A percentile compares a stretch with the other conserved stretches of the same genome.
Conservation (phyloP, 73 alveolate genomes). For the Paramecium sonneborni region DNA sequence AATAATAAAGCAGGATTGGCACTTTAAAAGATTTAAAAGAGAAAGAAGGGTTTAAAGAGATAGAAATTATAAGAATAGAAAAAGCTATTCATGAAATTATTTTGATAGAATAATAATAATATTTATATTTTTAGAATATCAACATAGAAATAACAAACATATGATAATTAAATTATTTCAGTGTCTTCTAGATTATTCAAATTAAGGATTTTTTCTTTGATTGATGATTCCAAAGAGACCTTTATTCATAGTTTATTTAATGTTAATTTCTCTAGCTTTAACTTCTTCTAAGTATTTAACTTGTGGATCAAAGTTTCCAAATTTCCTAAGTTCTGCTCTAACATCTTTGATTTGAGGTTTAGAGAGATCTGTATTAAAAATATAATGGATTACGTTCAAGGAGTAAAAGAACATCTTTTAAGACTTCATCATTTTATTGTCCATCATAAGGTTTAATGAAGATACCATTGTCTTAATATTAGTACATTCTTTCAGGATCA, state of each 20-base stretch:
- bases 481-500: slow-evolving; percentile 71
- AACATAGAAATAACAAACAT: not conserved
- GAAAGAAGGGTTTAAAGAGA: slow-evolving; percentile 49
- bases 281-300: slow-evolving; percentile 73
- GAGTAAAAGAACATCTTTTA: slow-evolving; percentile 79
- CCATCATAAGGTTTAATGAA: slow-evolving; percentile 83
- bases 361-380: slow-evolving; percentile 14
- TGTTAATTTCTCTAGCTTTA: slow-evolving; percentile 55
- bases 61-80: not conserved
- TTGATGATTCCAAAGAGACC: not conserved
- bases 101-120: no score
- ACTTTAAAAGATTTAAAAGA: slow-evolving; percentile 2
- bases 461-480: slow-evolving; percentile 81
- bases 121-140: no score
- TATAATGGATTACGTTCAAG: slow-evolving; percentile 65
- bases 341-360: slow-evolving; percentile 71
- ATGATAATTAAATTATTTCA: not conserved
- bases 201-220: slow-evolving; percentile 2
- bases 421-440: slow-evolving; percentile 75
- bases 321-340: slow-evolving; percentile 77
- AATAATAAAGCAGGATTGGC: not conserved
- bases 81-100: not conserved
- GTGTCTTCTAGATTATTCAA: not conserved
- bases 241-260: not conserved
- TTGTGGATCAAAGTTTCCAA: slow-evolving; percentile 83